Evolutionary conservation across 116 monocot species (phyloP).

Genomic region (Zostera marina): DNA sequence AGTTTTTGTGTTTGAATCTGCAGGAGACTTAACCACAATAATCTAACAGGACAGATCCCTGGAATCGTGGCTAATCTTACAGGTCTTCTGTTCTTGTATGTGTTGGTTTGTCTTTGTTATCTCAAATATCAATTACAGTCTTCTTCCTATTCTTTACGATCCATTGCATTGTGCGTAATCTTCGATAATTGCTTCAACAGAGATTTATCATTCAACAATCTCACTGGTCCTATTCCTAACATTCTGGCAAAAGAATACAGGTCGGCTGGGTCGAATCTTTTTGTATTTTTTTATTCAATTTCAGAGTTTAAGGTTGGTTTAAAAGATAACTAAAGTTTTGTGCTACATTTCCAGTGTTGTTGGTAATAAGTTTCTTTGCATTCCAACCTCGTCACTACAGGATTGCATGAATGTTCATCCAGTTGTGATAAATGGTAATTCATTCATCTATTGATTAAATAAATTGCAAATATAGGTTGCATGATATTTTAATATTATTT

Average conservation of each 20-base stretch:
- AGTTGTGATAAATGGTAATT: constrained; percentile 35
- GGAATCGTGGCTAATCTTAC: constrained; percentile 57
- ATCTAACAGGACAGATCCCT: constrained; percentile 80
- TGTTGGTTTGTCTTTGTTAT: background rate
- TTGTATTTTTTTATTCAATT: background rate
- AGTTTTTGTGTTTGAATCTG: constrained; percentile 5
- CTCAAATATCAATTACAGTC: background rate
- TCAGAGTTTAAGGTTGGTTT: no score
- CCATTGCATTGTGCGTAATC: no score
- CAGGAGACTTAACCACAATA: constrained; percentile 76
- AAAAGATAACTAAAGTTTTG: no score
- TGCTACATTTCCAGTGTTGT: constrained; percentile 36
- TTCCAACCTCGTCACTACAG: constrained; percentile 29
- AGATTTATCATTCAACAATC: constrained; percentile 90
- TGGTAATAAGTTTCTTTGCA: constrained; percentile 83
- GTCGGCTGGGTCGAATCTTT: constrained; percentile 10
- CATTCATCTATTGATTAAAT: no score
- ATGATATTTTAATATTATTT: no score
- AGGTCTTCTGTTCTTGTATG: constrained; percentile 85
- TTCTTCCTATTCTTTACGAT: no score
- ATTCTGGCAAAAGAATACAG: constrained; percentile 73
- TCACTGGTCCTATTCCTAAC: constrained; percentile 70
- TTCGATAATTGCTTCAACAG: constrained; percentile 33
- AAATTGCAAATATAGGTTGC: no score
- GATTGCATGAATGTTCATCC: constrained; percentile 38